These are phyloP conservation scores for Cicer yamashitae DNA, from an alignment of 306 rosid genomes.

Conservation along the genomic window DNA sequence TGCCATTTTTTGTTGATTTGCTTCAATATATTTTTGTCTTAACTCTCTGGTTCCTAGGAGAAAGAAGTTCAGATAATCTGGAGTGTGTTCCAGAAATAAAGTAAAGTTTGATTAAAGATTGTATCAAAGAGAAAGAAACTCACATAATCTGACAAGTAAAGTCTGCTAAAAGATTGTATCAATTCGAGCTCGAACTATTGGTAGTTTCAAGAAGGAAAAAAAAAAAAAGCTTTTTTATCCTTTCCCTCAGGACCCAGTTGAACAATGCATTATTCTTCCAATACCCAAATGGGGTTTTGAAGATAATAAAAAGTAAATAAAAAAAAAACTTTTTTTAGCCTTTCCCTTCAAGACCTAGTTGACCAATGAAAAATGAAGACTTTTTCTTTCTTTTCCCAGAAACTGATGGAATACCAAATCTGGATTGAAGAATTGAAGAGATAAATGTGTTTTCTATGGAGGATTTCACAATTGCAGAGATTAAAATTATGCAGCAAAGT, in stretches of 20 bases:
- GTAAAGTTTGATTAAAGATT: no score
- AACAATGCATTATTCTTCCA: neutral
- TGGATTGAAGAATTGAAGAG: neutral
- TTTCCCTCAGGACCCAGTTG: constrained; percentile 36
- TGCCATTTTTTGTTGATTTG: constrained; percentile 72
- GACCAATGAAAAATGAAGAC: neutral
- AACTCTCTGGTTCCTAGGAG: no score
- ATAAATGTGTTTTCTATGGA: constrained; percentile 4
- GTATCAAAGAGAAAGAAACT: no score
- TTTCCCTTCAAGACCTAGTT: no score
- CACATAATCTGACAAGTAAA: no score
- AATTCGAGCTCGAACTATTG: no score
- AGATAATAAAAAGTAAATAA: no score
- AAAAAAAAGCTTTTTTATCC: neutral
- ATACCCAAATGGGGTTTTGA: no score
- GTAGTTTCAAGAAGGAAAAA: neutral
- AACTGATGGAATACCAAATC: neutral
- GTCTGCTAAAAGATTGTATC: no score
- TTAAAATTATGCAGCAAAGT: constrained; percentile 9
- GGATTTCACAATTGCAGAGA: constrained; percentile 16
- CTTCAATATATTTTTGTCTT: constrained; percentile 68
- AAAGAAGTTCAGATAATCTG: no score
- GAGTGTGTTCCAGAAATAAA: no score
- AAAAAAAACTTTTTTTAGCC: no score
- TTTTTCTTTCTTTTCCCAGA: neutral